These are phyloP conservation scores for Eucalyptus cloeziana DNA, from an alignment of 345 rosid species.

Conservation along the genomic window DNA sequence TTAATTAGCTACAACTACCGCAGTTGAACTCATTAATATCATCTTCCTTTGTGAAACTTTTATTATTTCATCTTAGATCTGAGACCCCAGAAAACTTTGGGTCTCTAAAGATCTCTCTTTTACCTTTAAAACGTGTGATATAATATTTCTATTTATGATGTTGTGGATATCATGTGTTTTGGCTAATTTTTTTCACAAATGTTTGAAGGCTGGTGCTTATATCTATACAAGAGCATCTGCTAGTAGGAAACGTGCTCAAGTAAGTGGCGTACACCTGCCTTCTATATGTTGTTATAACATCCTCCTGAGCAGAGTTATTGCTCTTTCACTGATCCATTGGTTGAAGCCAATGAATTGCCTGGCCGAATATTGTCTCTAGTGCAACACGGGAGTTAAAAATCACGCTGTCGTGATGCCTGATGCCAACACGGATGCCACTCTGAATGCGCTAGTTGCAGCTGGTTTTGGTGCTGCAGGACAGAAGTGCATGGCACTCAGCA, in stretches of 20 bases:
- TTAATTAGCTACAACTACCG: neutral
- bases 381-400: conserved; percentile 35
- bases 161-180: neutral
- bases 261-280: neutral
- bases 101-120: neutral
- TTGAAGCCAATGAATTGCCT: neutral
- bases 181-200: neutral
- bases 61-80: neutral
- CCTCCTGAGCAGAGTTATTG: neutral
- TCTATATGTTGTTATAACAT: neutral
- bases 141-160: neutral
- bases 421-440: conserved; percentile 44
- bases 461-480: conserved; percentile 68
- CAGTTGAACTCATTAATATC: neutral
- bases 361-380: conserved; percentile 20
- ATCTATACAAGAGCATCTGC: conserved; percentile 25
- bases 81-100: neutral
- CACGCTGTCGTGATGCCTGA: conserved; percentile 62
- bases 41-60: neutral
- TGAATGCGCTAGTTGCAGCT: conserved; percentile 40
- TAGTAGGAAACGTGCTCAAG: conserved; percentile 26
- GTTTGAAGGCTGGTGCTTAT: conserved; percentile 16
- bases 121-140: neutral
- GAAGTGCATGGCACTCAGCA: conserved; percentile 32
- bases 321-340: neutral